These are phyloP conservation scores for Auriscalpium orientale DNA, from an alignment of 768 basidiomycete genomes.

Conservation along the genomic window DNA sequence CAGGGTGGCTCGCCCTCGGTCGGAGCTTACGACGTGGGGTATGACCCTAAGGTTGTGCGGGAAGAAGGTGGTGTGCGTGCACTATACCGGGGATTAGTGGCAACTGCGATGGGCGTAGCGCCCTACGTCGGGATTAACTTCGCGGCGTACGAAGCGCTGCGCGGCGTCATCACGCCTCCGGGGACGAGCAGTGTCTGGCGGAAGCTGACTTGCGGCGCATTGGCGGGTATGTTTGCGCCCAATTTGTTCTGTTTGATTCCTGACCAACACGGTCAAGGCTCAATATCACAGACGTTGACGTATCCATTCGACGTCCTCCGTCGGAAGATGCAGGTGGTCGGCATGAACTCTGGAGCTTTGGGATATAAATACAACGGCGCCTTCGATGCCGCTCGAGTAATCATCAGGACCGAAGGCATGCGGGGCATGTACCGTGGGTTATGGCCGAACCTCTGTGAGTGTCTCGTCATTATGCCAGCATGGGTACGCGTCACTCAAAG, in stretches of 20 bases:
- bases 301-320: constrained; percentile 94
- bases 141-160: constrained; percentile 82
- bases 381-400: constrained; percentile 64
- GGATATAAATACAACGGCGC: constrained; percentile 74
- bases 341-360: constrained; percentile 49
- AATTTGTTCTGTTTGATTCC: not conserved
- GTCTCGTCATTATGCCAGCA: not conserved
- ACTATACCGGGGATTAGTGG: constrained; percentile 77
- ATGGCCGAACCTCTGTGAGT: constrained; percentile 84
- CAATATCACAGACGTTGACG: constrained; percentile 88
- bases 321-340: constrained; percentile 92
- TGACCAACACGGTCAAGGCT: constrained; percentile 39
- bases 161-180: constrained; percentile 73
- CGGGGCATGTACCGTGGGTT: constrained; percentile 76
- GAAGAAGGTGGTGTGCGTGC: constrained; percentile 90
- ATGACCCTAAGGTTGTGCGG: constrained; percentile 89
- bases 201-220: constrained; percentile 79
- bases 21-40: constrained; percentile 67
- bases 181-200: constrained; percentile 59
- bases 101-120: constrained; percentile 85
- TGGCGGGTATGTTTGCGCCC: constrained; percentile 52
- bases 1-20: constrained; percentile 37
- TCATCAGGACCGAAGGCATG: constrained; percentile 67
- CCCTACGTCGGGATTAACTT: constrained; percentile 90
- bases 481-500: constrained; percentile 3